These are phyloP conservation scores for Cladosporium sp. DNA, from an alignment of 2,329 filamentous ascomycete species.

Conservation along the genomic window DNA sequence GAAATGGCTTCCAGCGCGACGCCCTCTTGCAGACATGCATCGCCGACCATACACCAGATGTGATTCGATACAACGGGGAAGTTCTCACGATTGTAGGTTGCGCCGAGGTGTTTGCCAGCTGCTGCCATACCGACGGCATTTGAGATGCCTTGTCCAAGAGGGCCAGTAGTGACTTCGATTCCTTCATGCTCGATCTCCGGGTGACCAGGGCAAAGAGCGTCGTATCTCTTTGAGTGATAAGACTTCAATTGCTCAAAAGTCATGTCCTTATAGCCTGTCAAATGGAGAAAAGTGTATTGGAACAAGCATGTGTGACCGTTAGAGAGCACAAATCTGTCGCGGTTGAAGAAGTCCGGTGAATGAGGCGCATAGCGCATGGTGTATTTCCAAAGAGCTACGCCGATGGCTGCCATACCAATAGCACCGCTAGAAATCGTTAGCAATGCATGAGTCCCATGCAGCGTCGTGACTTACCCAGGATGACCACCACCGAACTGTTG, in stretches of 20 bases:
- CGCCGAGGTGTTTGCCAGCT: conserved; percentile 50
- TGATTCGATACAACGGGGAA: conserved; percentile 46
- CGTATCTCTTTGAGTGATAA: conserved; percentile 40
- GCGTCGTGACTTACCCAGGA: conserved; percentile 41
- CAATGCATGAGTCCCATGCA: neutral
- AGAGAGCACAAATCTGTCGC: conserved; percentile 41
- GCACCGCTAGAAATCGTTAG: conserved; percentile 2
- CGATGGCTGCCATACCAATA: conserved; percentile 39
- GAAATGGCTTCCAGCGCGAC: conserved; percentile 52
- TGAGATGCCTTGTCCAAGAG: conserved; percentile 54
- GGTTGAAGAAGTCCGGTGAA: conserved; percentile 37
- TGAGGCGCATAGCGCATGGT: conserved; percentile 37
- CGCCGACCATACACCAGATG: conserved; percentile 53
- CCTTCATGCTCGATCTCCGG: conserved; percentile 54
- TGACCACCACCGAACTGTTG: conserved; percentile 65
- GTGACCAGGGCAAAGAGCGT: conserved; percentile 48
- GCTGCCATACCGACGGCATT: conserved; percentile 56
- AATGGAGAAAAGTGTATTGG: conserved; percentile 42
- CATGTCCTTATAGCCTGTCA: conserved; percentile 50
- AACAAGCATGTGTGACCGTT: conserved; percentile 26
- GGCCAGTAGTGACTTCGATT: conserved; percentile 55
- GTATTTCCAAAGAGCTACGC: conserved; percentile 39
- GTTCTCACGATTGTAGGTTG: conserved; percentile 47
- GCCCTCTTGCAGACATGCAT: conserved; percentile 55
- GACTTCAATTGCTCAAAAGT: conserved; percentile 52